These are phyloP conservation scores for Oryza punctata DNA, from an alignment of 176 grass and related monocot genomes.

Conservation along the genomic window DNA sequence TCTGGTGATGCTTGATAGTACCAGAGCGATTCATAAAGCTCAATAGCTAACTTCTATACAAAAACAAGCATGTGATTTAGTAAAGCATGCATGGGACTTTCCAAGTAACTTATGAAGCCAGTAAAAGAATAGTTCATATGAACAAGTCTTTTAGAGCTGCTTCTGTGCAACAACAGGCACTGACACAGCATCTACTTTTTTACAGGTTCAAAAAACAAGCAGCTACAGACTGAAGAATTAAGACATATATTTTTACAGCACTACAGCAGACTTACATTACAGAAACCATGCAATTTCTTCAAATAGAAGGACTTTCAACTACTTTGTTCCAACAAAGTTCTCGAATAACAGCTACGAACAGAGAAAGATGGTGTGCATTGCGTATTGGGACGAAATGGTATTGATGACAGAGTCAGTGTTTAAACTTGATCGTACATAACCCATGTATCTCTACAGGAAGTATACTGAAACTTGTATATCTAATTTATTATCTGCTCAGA, in stretches of 20 bases:
- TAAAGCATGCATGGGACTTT: not conserved
- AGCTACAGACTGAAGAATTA: not conserved
- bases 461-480: not conserved
- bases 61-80: conserved; percentile 18
- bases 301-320: not conserved
- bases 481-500: not conserved
- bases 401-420: not conserved
- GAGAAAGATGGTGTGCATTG: not conserved
- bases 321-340: not conserved
- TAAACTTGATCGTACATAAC: not conserved
- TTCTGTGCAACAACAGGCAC: not conserved
- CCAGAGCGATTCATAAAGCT: not conserved
- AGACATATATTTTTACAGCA: not conserved
- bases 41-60: conserved; percentile 10
- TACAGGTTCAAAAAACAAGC: not conserved
- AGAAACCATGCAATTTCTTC: not conserved
- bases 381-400: not conserved
- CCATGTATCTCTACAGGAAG: not conserved
- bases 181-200: not conserved
- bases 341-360: not conserved
- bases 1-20: conserved; percentile 4
- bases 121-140: not conserved
- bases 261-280: not conserved
- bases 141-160: not conserved
- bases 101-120: not conserved